Base-by-base conservation (phyloP, 2,329 filamentous ascomycete genomes). In the Alternaria solani region DNA sequence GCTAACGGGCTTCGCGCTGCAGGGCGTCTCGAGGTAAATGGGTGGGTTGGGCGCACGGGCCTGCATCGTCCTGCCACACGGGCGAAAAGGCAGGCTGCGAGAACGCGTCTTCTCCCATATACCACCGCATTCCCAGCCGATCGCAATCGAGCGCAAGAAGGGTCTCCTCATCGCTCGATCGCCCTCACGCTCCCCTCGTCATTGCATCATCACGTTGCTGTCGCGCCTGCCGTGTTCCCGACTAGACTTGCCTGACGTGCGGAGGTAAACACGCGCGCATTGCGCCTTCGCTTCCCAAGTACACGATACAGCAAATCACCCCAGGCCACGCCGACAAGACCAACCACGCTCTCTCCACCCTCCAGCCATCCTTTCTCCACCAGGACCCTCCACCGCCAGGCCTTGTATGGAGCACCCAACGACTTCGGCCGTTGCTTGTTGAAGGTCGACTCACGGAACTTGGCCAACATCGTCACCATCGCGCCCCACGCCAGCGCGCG, bases 351-450 rank as follows among this genome's bases (percentile, higher is more conserved):
- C 55, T 55, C 62, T 55, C 34, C 63, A 64, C 61, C 61, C 55
- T 48, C 55, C 55, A 48, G 59, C 57, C 64, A 54, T 57, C 61
- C 51, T 58, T 56, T 54, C 61, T 53, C 57, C 55, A 55, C 58
- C 49, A 51, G 38, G 57, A 54, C 55, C 43, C 59, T 59, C 20
- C 58, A 57, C 57, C 64, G 46, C 46, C 63, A 67, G 69, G 68
- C 73, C 72, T 72, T 77, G 75, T 66, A 78, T 78, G 75, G 75
- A 76, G 72, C 57, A 62, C 61, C 57, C 41, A 52, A 60, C 57
- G 53, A 66, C 64, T 36, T 55, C 64, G 62, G 63, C 67, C 63
- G 65, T 71, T 68, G 75, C 68, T 73, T 72, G 73, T 63, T 77
- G 74, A 76, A 49, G 71, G 73, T 67, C 68, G 65, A 65, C 53